These are phyloP conservation scores for Kluyveromyces wickerhamii DNA, from an alignment of 805 yeast species.

Conservation along the genomic window DNA sequence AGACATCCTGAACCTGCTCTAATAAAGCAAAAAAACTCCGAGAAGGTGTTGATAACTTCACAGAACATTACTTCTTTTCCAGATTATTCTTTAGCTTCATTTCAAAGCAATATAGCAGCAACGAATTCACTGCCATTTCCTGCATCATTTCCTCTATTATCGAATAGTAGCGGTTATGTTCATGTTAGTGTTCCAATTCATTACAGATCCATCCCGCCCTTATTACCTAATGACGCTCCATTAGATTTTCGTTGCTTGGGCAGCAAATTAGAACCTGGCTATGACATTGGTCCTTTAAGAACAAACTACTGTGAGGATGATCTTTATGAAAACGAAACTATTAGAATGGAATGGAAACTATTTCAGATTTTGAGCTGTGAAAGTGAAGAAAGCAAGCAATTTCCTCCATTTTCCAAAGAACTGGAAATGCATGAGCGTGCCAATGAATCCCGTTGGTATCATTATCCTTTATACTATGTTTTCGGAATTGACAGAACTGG, in stretches of 20 bases:
- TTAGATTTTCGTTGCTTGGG: constrained; percentile 3
- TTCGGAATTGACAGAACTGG: constrained; percentile 22
- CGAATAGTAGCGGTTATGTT: background rate
- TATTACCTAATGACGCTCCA: constrained; percentile 1
- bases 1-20: constrained; percentile 12
- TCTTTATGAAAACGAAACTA: constrained; percentile 6
- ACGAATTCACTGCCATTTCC: no score
- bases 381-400: constrained; percentile 4
- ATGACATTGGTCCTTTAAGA: constrained; percentile 2
- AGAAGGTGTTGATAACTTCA: background rate
- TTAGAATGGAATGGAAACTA: constrained; percentile 4
- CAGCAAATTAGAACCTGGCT: background rate
- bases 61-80: background rate
- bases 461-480: constrained; percentile 18
- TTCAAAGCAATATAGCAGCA: background rate
- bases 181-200: background rate
- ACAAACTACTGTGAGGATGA: background rate
- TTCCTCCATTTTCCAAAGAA: constrained; percentile 19
- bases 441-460: constrained; percentile 8
- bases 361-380: constrained; percentile 2
- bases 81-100: background rate
- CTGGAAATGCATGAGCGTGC: constrained; percentile 19
- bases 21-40: background rate
- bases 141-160: background rate
- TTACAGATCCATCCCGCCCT: background rate